phyloP scores from a whole-genome alignment of 2,329 filamentous ascomycete species.

The Aureobasidium sp. region DNA sequence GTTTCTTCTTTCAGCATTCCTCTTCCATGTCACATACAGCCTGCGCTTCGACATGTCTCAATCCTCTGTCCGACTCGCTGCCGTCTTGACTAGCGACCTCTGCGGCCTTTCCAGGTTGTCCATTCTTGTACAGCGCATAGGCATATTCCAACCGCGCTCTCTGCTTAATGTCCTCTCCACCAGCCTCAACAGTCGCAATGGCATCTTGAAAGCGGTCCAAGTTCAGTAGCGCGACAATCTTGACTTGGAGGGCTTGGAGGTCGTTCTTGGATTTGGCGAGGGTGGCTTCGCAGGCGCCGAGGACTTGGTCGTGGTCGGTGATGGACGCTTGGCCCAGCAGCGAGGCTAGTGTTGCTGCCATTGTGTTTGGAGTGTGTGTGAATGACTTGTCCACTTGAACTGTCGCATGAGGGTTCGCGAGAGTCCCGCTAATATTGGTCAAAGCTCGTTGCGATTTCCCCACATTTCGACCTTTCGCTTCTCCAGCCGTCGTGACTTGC shows the following conservation, averaged over 20 bases:
- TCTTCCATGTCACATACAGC: constrained; percentile 38
- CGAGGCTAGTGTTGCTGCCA: constrained; percentile 37
- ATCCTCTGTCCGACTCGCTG: constrained; percentile 39
- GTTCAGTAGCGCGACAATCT: constrained; percentile 68
- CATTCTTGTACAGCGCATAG: constrained; percentile 79
- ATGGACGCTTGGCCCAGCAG: constrained; percentile 53
- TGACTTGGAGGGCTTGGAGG: constrained; percentile 58
- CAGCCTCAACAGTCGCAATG: constrained; percentile 59
- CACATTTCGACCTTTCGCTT: constrained; percentile 4
- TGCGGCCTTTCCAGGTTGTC: constrained; percentile 59
- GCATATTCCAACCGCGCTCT: constrained; percentile 62
- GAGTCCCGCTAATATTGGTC: neutral
- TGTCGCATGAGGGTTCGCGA: neutral
- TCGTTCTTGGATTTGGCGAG: constrained; percentile 55
- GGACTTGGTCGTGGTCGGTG: constrained; percentile 67
- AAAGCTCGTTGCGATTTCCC: neutral
- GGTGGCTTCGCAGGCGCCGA: constrained; percentile 54
- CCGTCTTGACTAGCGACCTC: constrained; percentile 36
- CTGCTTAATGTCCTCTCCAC: constrained; percentile 53
- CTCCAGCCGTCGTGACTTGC: neutral
- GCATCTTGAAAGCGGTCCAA: constrained; percentile 78
- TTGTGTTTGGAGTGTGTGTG: neutral
- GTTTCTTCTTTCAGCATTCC: neutral
- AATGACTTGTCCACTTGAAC: neutral
- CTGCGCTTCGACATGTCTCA: constrained; percentile 56